Base-by-base conservation (phyloP, 495 filamentous ascomycete species). In the Aspergillus cavernicola region DNA sequence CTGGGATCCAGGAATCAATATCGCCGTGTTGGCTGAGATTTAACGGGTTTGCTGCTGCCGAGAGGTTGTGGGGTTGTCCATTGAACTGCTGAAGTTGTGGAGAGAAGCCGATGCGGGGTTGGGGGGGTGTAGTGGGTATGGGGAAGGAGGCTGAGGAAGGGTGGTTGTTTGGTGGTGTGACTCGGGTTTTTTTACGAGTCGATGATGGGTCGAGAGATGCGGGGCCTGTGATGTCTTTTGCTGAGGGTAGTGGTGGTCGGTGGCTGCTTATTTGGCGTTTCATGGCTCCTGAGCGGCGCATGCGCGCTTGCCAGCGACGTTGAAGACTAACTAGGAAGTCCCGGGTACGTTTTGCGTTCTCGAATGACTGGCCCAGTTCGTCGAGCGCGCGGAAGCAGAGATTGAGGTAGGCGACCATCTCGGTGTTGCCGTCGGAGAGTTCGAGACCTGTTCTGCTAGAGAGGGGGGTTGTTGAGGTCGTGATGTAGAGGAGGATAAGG, bases 321-420 rank as follows among this genome's bases (percentile, higher is more conserved):
- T 77, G 73, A 0, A 77, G 59, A 15, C 69, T 71, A 7, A 77
- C 73, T 0, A 77, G 62, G 46, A 70, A 74, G 31, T 76, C 72
- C 4, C 72, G 66, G 0, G 72, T 76, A 3, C 72, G 69, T 45
- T 76, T 76, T 0, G 72, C 72, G 39, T 76, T 76, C 23, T 76
- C 72, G 38, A 76, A 76, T 0, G 71, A 74, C 55, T 76, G 72
- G 15, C 72, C 72, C 0, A 76, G 60, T 52, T 76, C 72, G 33
- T 76, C 72, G 6, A 76, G 59, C 2, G 73, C 73, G 29, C 73
- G 69, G 64, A 77, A 77, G 52, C 73, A 77, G 8, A 77, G 66
- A 22, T 77, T 77, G 18, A 77, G 58, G 33, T 75, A 70, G 3
- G 72, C 72, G 3, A 72, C 69, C 73, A 74, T 77, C 43, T 73